Conservation (phyloP, 108 stramenopile genomes). For the Aurantiochytrium sp. region DNA sequence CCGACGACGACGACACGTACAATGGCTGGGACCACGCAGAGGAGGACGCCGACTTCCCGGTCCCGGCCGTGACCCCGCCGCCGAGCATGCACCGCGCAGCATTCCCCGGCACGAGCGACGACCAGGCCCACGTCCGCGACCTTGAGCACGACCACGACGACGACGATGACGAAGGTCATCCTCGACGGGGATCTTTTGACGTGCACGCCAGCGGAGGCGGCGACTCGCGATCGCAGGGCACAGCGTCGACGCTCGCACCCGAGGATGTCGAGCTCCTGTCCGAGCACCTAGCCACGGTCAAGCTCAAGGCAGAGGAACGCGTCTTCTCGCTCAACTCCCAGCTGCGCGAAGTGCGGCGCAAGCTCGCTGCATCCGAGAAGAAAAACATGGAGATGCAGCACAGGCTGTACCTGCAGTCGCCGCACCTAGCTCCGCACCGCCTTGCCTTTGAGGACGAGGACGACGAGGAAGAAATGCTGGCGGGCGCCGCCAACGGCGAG, state of each 20-base stretch:
- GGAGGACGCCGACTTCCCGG: neutral
- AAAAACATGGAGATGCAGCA: neutral
- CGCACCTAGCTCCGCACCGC: neutral
- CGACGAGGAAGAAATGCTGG: constrained; percentile 2
- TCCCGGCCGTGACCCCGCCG: neutral
- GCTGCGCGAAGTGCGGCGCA: neutral
- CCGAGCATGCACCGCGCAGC: neutral
- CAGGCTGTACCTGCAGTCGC: neutral
- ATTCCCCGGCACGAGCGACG: no score
- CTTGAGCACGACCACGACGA: no score
- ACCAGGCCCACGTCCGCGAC: no score
- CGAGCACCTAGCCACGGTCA: constrained; percentile 21
- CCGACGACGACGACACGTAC: neutral
- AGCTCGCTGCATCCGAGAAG: neutral
- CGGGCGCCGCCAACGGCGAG: neutral
- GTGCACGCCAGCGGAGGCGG: neutral
- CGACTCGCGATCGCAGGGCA: neutral
- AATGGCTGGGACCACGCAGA: neutral
- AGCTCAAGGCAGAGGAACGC: neutral
- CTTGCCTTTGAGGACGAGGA: constrained; percentile 20
- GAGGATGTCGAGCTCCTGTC: neutral
- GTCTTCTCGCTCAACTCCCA: neutral
- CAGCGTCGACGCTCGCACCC: neutral
- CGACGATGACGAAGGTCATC: neutral
- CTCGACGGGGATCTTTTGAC: neutral